Evolutionary conservation across 805 yeast genomes (phyloP).

Genomic region (Candida tammaniensis): DNA sequence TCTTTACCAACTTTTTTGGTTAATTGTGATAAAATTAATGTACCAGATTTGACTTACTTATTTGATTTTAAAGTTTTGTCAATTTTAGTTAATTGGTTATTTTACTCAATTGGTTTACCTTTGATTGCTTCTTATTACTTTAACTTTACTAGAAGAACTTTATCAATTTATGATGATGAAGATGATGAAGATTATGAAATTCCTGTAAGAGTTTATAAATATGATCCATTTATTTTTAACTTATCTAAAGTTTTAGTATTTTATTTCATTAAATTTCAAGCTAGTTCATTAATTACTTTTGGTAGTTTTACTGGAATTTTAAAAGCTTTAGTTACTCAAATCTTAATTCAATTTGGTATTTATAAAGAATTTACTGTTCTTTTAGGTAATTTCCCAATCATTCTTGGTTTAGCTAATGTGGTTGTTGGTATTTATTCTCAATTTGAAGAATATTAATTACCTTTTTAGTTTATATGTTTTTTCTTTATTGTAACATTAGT

Average conservation of each 20-base stretch:
- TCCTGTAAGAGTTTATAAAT: constrained; percentile 37
- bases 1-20: constrained; percentile 17
- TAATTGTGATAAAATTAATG: constrained; percentile 12
- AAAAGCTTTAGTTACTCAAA: constrained; percentile 26
- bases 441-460: constrained; percentile 44
- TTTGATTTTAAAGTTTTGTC: constrained; percentile 24
- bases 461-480: no score
- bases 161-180: constrained; percentile 19
- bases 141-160: constrained; percentile 47
- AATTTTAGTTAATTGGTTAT: constrained; percentile 40
- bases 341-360: constrained; percentile 35
- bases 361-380: constrained; percentile 31
- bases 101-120: constrained; percentile 41
- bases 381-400: constrained; percentile 48
- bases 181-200: constrained; percentile 29
- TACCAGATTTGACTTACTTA: constrained; percentile 38
- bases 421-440: constrained; percentile 51
- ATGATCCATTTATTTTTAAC: constrained; percentile 56
- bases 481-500: constrained; percentile 6
- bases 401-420: constrained; percentile 45
- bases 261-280: constrained; percentile 36
- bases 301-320: constrained; percentile 23
- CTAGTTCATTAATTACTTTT: constrained; percentile 24
- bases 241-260: constrained; percentile 44
- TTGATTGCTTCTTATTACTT: constrained; percentile 45